Evolutionary conservation across 75 land plant genomes (phyloP), one percentile per base, ranked within the genome.

Genomic region (Selaginella moellendorffii): DNA sequence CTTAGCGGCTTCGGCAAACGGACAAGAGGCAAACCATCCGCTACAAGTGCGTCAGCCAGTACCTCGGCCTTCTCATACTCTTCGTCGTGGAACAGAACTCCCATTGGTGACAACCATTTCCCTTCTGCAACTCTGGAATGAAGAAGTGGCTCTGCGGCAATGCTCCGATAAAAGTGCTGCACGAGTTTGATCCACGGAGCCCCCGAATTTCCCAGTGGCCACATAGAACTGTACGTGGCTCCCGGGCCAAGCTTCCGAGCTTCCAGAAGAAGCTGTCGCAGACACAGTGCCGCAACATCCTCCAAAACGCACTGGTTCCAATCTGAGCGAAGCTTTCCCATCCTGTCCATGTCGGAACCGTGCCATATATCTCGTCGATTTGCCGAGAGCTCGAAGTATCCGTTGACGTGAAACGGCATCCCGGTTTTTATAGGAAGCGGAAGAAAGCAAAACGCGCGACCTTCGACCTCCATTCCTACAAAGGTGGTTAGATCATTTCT

Each of bases 341-440:
- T 79, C 68, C 89, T 79, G 63, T 91, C 97, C 97, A 91, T 91
- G 74, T 91, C 97, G 36, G 67, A 78, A 17, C 97, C 97, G 74
- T 72, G 82, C 97, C 97, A 91, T 24, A 91, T 87, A 54, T 83
- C 81, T 26, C 97, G 88, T n/a, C 97, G 81, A 46, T 91, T 87
- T 20, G 97, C 86, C 0, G 97, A 85, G 29, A 91, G 77, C 76
- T 91, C 97, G 78, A 91, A 91, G 69, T 79, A 91, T 8, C 84
- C 97, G 72, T 91, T 87, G 46, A 91, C 76, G 72, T 91, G 97
- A 30, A 91, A 85, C 19, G 79, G 28, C 51, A 91, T 52, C 20
- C 95, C 95, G 53, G 97, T 91, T 63, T 68, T 82, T 19, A 85
- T 78, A 14, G 97, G 97, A 74, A 91, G 60, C 18, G 97, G 97